Conservation (phyloP, 441 rosid genomes). For the Adansonia gregorii region DNA sequence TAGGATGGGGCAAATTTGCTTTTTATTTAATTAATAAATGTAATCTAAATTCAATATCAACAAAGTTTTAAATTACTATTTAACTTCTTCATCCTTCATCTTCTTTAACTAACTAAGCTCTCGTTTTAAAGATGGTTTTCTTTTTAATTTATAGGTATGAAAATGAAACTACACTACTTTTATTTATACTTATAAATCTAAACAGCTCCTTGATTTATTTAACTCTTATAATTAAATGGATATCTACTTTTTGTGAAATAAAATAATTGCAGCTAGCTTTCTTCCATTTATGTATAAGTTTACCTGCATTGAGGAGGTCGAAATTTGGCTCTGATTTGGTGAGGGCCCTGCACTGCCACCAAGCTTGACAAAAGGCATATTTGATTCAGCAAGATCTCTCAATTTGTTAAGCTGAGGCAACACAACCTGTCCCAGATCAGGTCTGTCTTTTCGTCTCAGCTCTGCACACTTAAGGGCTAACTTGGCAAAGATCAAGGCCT, state of each 20-base stretch:
- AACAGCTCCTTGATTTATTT: neutral
- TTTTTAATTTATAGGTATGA: too few relatives aligned
- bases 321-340: slow-evolving; percentile 39
- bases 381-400: slow-evolving; percentile 59
- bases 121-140: too few relatives aligned
- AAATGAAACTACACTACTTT: too few relatives aligned
- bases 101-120: too few relatives aligned
- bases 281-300: slow-evolving; percentile 9
- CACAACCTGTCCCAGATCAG: slow-evolving; percentile 63
- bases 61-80: too few relatives aligned
- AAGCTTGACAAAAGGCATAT: slow-evolving; percentile 36
- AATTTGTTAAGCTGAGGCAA: slow-evolving; percentile 72
- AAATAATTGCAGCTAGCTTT: neutral
- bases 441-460: slow-evolving; percentile 78
- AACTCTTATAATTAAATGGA: neutral
- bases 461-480: slow-evolving; percentile 72
- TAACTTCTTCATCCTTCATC: too few relatives aligned
- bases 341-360: slow-evolving; percentile 36
- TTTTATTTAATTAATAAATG: too few relatives aligned
- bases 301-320: slow-evolving; percentile 44
- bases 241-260: neutral
- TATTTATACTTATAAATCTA: neutral
- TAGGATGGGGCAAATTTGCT: too few relatives aligned
- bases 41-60: too few relatives aligned
- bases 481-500: slow-evolving; percentile 61